Evolutionary conservation across 352 stramenopile genomes (phyloP).

Genomic region (Pythium aphanidermatum): DNA sequence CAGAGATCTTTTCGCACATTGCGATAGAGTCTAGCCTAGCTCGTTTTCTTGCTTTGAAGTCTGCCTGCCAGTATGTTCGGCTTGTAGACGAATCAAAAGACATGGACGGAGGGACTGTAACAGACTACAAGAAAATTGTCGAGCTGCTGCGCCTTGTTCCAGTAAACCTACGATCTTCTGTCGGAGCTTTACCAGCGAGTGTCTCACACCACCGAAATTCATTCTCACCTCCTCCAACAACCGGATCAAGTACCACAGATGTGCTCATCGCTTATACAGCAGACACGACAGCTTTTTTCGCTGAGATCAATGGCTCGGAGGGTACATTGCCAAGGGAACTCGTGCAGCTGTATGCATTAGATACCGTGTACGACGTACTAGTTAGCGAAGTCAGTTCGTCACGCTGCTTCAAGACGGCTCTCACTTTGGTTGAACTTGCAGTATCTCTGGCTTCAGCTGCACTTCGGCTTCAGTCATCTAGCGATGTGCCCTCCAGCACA

Average conservation of each 20-base stretch:
- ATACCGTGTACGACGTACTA: slow-evolving; percentile 44
- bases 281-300: slow-evolving; percentile 29
- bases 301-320: slow-evolving; percentile 1
- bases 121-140: slow-evolving; percentile 12
- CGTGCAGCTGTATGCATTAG: slow-evolving; percentile 42
- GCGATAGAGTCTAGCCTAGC: slow-evolving; percentile 28
- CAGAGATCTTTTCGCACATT: slow-evolving; percentile 53
- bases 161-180: background rate
- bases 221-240: slow-evolving; percentile 11
- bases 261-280: slow-evolving; percentile 11
- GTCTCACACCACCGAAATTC: slow-evolving; percentile 4
- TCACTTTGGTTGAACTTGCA: slow-evolving; percentile 42
- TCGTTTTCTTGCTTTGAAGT: slow-evolving; percentile 41
- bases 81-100: slow-evolving; percentile 26
- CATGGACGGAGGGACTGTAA: slow-evolving; percentile 2
- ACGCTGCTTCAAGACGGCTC: slow-evolving; percentile 25
- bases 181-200: background rate
- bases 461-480: slow-evolving; percentile 24
- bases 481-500: background rate
- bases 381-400: slow-evolving; percentile 16
- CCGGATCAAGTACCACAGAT: slow-evolving; percentile 11
- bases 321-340: slow-evolving; percentile 22
- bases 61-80: slow-evolving; percentile 23
- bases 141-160: slow-evolving; percentile 14
- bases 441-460: slow-evolving; percentile 38